Base-by-base conservation (phyloP, 371 early-diverging fungal species). In the Mortierella sp. region DNA sequence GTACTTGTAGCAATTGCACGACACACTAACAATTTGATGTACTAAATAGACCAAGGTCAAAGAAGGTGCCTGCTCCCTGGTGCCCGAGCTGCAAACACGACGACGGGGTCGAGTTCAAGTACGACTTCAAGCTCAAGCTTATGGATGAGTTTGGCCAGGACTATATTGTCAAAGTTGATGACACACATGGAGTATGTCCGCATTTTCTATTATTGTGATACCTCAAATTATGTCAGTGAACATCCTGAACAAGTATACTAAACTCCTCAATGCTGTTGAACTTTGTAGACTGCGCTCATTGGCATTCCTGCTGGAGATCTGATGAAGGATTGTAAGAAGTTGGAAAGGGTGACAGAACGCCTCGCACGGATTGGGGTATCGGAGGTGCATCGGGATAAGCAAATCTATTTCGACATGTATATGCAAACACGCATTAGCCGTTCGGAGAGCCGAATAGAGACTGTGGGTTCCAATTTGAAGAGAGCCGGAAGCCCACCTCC, bases 111-210 rank as follows among this genome's bases (percentile, higher is more conserved):
- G 54, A 46, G 6, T 80, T 74, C 29, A 55, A 77, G 16, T 75
- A 77, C 54, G 12, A 32, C 0, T 83, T 83, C 78, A 56, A 65
- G 60, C 68, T 83, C 38, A 49, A 29, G n/a, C 38, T 83, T 3
- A 41, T 38, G 48, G 84, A 83, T 32, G 80, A 80, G 18, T 14
- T 83, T 24, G 55, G 51, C 3, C 80, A 83, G 75, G 21, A 3
- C 0, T 71, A 46, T 48, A 21, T 49, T n/a, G 84, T 75, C 11
- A 29, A 74, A 27, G 75, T 83, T 8, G 80, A 80, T 18, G 49
- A 80, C 29, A 60, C 71, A 0, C 49, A 60, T 32, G 80, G 78
- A n/a, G 84, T 83, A 80, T 68, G 80, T 58, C 38, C 2, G 18
- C 4, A 12, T 24, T 2, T 4, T 38, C 0, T 5, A 0, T 38